These are phyloP conservation scores for Domatiomyces globalis DNA, from an alignment of 2,329 filamentous ascomycete genomes.

Conservation along the genomic window DNA sequence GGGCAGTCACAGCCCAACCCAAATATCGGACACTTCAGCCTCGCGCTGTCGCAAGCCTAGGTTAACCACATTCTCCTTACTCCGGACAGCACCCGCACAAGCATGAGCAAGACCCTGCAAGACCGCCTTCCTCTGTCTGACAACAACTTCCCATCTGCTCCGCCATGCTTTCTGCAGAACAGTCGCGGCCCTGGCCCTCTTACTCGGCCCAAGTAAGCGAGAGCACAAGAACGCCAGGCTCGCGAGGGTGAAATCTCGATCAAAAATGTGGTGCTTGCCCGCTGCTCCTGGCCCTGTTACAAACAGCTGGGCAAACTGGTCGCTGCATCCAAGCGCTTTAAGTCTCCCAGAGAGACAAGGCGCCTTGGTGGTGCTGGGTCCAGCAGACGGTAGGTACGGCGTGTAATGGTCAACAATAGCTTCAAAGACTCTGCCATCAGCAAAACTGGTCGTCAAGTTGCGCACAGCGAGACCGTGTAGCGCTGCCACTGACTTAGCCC, in stretches of 20 bases:
- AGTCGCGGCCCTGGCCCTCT: conserved; percentile 36
- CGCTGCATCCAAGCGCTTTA: conserved; percentile 12
- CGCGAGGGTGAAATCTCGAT: conserved; percentile 40
- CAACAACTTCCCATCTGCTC: conserved; percentile 7
- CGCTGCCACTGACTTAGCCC: conserved; percentile 40
- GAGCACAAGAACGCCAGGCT: conserved; percentile 47
- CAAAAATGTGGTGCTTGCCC: conserved; percentile 30
- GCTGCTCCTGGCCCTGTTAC: neutral
- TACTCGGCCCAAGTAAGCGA: conserved; percentile 39
- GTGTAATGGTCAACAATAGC: conserved; percentile 46
- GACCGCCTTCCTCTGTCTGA: conserved; percentile 20
- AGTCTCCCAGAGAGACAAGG: conserved; percentile 8
- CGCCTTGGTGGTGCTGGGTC: neutral
- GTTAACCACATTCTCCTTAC: neutral
- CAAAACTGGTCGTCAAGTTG: conserved; percentile 46
- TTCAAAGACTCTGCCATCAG: conserved; percentile 39
- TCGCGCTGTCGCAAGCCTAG: too few species aligned
- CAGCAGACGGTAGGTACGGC: conserved; percentile 17
- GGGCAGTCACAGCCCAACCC: too few species aligned
- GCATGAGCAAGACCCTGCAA: conserved; percentile 30
- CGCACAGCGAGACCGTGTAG: conserved; percentile 32
- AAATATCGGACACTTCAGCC: too few species aligned
- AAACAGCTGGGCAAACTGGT: conserved; percentile 16
- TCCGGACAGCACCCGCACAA: conserved; percentile 8
- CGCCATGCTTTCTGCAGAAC: conserved; percentile 42